phyloP scores from a whole-genome alignment of 495 filamentous ascomycete genomes.

The Thozetella sp. region DNA sequence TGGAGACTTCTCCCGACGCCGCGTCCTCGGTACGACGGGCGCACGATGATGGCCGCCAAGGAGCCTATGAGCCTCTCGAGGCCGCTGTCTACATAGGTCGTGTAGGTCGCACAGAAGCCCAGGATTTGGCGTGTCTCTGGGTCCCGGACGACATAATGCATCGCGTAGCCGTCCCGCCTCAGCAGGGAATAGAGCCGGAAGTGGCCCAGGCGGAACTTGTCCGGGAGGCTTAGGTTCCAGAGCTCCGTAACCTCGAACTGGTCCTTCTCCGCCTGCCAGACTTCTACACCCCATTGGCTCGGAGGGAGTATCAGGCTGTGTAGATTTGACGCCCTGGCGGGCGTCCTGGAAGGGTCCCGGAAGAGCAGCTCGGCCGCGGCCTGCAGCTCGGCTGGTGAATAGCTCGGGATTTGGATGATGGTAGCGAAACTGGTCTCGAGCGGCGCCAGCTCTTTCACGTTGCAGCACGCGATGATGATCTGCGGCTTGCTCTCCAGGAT shows the following conservation, averaged over 20 bases:
- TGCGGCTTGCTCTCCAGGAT: slow-evolving; percentile 50
- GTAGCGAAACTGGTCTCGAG: slow-evolving; percentile 44
- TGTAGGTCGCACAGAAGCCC: slow-evolving; percentile 64
- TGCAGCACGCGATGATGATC: slow-evolving; percentile 49
- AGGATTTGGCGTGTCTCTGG: slow-evolving; percentile 48
- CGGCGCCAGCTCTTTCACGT: slow-evolving; percentile 29
- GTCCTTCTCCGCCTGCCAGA: slow-evolving; percentile 45
- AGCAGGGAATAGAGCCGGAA: slow-evolving; percentile 53
- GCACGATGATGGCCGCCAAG: slow-evolving; percentile 59
- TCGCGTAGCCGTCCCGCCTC: slow-evolving; percentile 61
- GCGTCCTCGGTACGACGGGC: slow-evolving; percentile 48
- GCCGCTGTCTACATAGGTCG: slow-evolving; percentile 52
- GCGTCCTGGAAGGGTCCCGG: slow-evolving; percentile 22
- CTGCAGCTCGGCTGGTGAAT: slow-evolving; percentile 51
- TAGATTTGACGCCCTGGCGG: slow-evolving; percentile 17
- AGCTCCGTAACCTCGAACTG: slow-evolving; percentile 40
- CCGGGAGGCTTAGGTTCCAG: slow-evolving; percentile 51
- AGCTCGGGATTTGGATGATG: slow-evolving; percentile 46
- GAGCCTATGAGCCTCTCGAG: slow-evolving; percentile 59
- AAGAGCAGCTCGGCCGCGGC: slow-evolving; percentile 57
- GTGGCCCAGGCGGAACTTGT: slow-evolving; percentile 41
- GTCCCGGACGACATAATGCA: slow-evolving; percentile 63
- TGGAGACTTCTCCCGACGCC: slow-evolving; percentile 62
- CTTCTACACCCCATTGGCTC: slow-evolving; percentile 45
- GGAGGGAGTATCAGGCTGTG: slow-evolving; percentile 39